Evolutionary conservation across 176 grass and related monocot species (phyloP), one percentile per base, ranked within the genome.

Genomic region (Musa beccarii): DNA sequence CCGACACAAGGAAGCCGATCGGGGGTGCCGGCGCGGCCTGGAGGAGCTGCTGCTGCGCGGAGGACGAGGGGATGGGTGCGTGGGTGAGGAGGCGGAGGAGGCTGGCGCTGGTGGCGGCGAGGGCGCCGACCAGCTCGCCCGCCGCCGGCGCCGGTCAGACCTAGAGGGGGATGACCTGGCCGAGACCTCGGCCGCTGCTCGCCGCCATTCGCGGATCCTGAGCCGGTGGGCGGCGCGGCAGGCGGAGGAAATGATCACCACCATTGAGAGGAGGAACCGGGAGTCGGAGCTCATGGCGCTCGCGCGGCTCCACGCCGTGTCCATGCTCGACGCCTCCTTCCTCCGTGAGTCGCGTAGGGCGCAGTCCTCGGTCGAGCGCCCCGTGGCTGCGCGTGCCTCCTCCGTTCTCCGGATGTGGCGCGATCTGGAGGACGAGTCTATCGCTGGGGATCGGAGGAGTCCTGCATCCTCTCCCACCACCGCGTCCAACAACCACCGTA

Each of bases 261-360:
- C 87, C 75, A 85, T 96, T 1, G 89, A 92, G 20, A 83, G 87
- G 20, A 90, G 93, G 3, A 88, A 92, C 80, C 87, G 93, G 61
- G 89, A 96, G 68, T 87, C 87, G 2, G 93, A 96, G 87, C 89
- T 96, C 23, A 73, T 96, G 19, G 93, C 93, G 19, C 87, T 96
- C 10, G 93, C 89, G 17, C 85, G 86, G 51, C 89, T 96, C 71
- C 93, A 96, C 82, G 88, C 93, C 71, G 93, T 92, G 43, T 92
- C 93, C 77, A 96, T 90, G 87, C 89, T 96, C 54, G 87, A 96
- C 78, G 87, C 90, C 11, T 89, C 90, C 57, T 89, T 87, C 71
- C 84, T 89, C 53, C 80, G 54, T 51, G 82, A 10, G 71, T 67
- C 50, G 34, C 54, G 15, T 12, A 12, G 76, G 28, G 75, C 56